Conservation (phyloP, 2,329 filamentous ascomycete genomes). For the Xylaria sp. region DNA sequence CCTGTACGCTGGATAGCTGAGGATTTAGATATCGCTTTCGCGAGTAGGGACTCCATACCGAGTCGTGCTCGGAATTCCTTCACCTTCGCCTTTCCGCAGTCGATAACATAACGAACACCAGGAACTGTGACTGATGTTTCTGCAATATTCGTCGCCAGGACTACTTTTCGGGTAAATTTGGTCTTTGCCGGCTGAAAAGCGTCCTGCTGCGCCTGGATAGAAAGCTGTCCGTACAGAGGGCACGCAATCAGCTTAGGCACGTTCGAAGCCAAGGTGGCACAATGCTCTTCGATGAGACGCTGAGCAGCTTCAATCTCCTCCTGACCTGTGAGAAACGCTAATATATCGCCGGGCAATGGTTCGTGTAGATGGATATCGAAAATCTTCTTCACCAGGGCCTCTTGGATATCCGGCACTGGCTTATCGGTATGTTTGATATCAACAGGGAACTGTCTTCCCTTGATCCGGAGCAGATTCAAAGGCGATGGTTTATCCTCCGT, state of each 20-base stretch:
- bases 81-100: constrained; percentile 89
- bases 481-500: constrained; percentile 14
- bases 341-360: constrained; percentile 85
- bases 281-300: constrained; percentile 74
- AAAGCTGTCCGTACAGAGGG: constrained; percentile 84
- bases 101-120: constrained; percentile 85
- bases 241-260: constrained; percentile 68
- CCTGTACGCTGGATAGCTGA: constrained; percentile 88
- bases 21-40: constrained; percentile 87
- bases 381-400: constrained; percentile 73
- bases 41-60: constrained; percentile 83
- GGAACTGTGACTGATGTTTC: constrained; percentile 96
- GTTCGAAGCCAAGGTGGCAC: constrained; percentile 64
- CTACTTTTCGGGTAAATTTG: constrained; percentile 75
- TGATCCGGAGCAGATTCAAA: constrained; percentile 57
- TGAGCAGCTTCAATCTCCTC: constrained; percentile 85
- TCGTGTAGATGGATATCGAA: constrained; percentile 84
- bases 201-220: constrained; percentile 77
- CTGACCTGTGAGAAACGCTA: constrained; percentile 88
- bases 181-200: constrained; percentile 74
- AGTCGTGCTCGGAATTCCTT: constrained; percentile 83
- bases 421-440: constrained; percentile 67
- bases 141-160: constrained; percentile 95
- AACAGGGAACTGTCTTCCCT: constrained; percentile 84
- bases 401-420: constrained; percentile 75